phyloP scores from a whole-genome alignment of 805 yeast genomes.

The Myxozyma kluyveri region DNA sequence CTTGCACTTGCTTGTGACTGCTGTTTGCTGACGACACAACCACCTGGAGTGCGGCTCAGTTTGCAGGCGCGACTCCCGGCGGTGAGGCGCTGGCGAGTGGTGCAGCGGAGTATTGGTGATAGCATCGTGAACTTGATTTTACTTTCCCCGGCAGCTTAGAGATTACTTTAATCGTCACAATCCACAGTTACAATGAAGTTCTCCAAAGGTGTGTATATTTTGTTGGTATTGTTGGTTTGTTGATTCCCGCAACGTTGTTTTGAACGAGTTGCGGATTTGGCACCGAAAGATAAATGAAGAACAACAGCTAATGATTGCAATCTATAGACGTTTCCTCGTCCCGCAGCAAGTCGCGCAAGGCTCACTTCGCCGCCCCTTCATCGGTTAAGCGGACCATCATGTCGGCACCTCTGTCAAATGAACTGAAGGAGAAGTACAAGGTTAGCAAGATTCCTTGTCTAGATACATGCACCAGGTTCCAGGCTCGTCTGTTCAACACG shows the following conservation, averaged over 20 bases:
- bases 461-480: too few relatives aligned
- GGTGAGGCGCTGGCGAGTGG: too few relatives aligned
- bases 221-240: neutral
- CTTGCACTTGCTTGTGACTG: too few relatives aligned
- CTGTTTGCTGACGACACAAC: too few relatives aligned
- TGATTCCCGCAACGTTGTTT: neutral
- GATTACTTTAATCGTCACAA: too few relatives aligned
- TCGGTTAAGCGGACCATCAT: constrained; percentile 88
- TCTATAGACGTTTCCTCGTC: constrained; percentile 92
- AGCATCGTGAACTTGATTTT: too few relatives aligned
- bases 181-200: constrained; percentile 25
- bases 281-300: neutral
- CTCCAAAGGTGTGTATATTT: constrained; percentile 17
- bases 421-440: constrained; percentile 96
- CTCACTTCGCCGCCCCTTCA: constrained; percentile 98
- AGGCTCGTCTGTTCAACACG: too few relatives aligned
- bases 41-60: too few relatives aligned
- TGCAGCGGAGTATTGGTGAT: too few relatives aligned
- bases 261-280: neutral
- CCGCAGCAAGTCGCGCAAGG: constrained; percentile 99
- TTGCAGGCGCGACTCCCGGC: too few relatives aligned
- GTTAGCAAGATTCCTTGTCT: constrained; percentile 14
- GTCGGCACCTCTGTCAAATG: constrained; percentile 99
- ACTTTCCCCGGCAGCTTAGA: too few relatives aligned
- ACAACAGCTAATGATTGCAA: constrained; percentile 8